Evolutionary conservation across 164 flowering plant species (phyloP).

Genomic region (Malania oleifera): DNA sequence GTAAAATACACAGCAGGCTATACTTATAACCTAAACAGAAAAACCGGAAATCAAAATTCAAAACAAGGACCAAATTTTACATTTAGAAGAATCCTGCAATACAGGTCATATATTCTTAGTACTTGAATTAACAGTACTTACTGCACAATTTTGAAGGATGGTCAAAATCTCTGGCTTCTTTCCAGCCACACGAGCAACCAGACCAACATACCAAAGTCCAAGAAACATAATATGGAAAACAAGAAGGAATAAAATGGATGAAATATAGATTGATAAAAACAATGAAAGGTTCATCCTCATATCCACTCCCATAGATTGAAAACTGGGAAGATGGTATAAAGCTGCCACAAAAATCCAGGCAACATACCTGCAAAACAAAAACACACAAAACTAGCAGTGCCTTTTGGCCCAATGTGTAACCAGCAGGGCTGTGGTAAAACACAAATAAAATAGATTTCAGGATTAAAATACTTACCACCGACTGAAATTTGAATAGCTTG

Average conservation of each 20-base stretch:
- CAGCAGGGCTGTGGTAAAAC: no score
- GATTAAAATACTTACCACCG: constrained; percentile 57
- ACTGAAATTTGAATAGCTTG: constrained; percentile 96
- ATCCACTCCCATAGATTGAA: constrained; percentile 99
- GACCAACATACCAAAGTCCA: constrained; percentile 95
- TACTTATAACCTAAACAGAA: constrained; percentile 74
- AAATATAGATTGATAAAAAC: constrained; percentile 71
- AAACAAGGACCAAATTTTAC: constrained; percentile 6
- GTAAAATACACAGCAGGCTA: constrained; percentile 97
- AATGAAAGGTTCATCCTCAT: constrained; percentile 97
- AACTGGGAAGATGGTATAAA: constrained; percentile 95
- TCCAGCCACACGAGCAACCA: constrained; percentile 97
- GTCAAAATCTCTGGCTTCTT: constrained; percentile 80
- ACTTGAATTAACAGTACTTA: constrained; percentile 35
- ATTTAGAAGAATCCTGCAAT: background rate
- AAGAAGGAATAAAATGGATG: constrained; percentile 82
- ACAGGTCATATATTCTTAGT: background rate
- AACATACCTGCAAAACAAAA: constrained; percentile 66
- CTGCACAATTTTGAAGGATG: constrained; percentile 93
- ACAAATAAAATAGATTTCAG: no score
- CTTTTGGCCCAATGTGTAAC: no score
- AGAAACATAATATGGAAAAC: constrained; percentile 83
- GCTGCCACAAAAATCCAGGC: constrained; percentile 95
- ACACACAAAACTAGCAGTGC: background rate
- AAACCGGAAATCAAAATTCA: constrained; percentile 8